Evolutionary conservation across 208 protist species (phyloP).

Genomic region (Acanthamoeba triangularis): DNA sequence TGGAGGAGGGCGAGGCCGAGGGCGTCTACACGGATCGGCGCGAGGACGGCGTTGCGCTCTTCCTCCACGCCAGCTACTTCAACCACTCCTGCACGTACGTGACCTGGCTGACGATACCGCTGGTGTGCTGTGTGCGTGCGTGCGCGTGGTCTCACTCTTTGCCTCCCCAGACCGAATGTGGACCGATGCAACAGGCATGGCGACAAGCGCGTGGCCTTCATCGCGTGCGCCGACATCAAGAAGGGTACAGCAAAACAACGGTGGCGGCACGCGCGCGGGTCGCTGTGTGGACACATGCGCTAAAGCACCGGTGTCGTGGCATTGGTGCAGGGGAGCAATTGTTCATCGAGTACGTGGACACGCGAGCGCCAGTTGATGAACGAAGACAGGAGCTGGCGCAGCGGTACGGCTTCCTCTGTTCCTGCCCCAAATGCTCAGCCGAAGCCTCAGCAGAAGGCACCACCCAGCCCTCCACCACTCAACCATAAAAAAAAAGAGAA

Average conservation of each 20-base stretch:
- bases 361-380: background rate
- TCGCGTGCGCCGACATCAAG: constrained; percentile 63
- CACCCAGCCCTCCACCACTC: background rate
- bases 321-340: constrained; percentile 28
- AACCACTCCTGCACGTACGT: constrained; percentile 65
- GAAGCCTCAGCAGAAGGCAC: background rate
- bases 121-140: background rate
- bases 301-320: background rate
- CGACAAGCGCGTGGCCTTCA: constrained; percentile 61
- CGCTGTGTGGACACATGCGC: background rate
- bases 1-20: constrained; percentile 37
- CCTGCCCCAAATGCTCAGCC: constrained; percentile 15
- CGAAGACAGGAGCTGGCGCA: constrained; percentile 40
- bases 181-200: constrained; percentile 55
- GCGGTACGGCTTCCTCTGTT: constrained; percentile 59
- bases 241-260: background rate
- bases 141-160: background rate
- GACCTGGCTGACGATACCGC: too few relatives aligned
- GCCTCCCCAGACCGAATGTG: background rate
- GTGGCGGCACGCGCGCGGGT: background rate
- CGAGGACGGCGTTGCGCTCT: constrained; percentile 60
- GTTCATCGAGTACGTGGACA: constrained; percentile 71
- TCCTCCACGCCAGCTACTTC: constrained; percentile 73
- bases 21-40: constrained; percentile 56
- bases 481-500: too few relatives aligned